Conservation (phyloP, 2,329 filamentous ascomycete species). For the Neurospora sp. region DNA sequence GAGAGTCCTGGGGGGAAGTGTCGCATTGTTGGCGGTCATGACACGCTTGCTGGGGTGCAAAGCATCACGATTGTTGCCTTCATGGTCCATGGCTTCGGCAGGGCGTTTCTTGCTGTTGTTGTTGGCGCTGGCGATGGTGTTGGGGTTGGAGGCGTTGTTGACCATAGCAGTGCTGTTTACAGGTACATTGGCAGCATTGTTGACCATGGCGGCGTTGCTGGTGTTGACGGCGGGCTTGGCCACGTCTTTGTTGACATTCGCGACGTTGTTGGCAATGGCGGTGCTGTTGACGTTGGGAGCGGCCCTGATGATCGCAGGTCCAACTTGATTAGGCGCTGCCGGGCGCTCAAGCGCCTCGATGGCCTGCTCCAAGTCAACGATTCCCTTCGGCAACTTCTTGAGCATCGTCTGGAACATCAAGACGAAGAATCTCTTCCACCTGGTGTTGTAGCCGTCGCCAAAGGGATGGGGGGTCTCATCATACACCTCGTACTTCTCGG, state of each 20-base stretch:
- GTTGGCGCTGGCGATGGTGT: not conserved
- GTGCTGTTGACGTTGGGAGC: not conserved
- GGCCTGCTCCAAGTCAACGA: not conserved
- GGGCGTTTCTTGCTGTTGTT: not conserved
- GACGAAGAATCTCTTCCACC: not conserved
- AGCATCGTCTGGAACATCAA: not conserved
- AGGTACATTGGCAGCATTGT: not conserved
- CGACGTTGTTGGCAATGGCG: no score
- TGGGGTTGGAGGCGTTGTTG: not conserved
- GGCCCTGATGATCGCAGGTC: not conserved
- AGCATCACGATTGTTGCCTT: not conserved
- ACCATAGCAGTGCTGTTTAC: not conserved
- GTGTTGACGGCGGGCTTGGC: no score
- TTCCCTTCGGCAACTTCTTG: not conserved
- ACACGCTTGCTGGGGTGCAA: not conserved
- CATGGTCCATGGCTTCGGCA: not conserved
- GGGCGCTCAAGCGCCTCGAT: not conserved
- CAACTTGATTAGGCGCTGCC: not conserved
- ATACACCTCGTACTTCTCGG: not conserved
- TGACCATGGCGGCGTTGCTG: not conserved
- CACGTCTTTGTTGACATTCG: no score
- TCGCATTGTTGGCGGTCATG: not conserved
- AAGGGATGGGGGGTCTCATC: not conserved
- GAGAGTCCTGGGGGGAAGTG: not conserved
- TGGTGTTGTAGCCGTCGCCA: not conserved